phyloP scores from a whole-genome alignment of 768 basidiomycete genomes.

The Trametes sanguinea region DNA sequence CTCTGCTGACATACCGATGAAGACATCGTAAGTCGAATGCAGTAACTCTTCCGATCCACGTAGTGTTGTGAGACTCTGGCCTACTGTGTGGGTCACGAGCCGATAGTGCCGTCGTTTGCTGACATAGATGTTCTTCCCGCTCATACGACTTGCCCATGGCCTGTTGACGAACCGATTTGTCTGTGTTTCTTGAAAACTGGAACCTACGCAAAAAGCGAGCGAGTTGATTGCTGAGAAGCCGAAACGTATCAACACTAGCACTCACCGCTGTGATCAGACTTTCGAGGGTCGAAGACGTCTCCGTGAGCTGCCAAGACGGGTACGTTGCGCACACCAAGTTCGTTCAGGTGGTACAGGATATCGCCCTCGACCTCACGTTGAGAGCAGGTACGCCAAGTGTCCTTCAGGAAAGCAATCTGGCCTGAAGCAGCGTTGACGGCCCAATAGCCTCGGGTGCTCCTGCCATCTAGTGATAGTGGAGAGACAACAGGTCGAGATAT shows the following conservation, averaged over 20 bases:
- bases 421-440: background rate
- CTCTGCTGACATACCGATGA: background rate
- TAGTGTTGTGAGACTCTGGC: background rate
- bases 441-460: constrained; percentile 15
- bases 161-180: background rate
- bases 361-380: background rate
- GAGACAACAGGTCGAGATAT: constrained; percentile 10
- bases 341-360: background rate
- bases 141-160: background rate
- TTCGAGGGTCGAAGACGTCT: background rate
- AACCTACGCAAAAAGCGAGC: too few species aligned
- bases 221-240: too few species aligned
- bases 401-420: constrained; percentile 11
- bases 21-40: background rate
- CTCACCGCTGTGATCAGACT: too few species aligned
- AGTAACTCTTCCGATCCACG: constrained; percentile 13
- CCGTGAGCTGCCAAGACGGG: constrained; percentile 2
- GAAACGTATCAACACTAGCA: too few species aligned
- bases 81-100: background rate
- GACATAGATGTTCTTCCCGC: background rate
- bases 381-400: constrained; percentile 2
- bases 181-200: background rate
- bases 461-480: background rate
- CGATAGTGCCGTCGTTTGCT: background rate
- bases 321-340: constrained; percentile 4